Percentiles rank a stretch among this genome's conserved stretches.
Evolutionary conservation across 2,329 filamentous ascomycete species (phyloP).

Genomic region (Blastomyces parvus): DNA sequence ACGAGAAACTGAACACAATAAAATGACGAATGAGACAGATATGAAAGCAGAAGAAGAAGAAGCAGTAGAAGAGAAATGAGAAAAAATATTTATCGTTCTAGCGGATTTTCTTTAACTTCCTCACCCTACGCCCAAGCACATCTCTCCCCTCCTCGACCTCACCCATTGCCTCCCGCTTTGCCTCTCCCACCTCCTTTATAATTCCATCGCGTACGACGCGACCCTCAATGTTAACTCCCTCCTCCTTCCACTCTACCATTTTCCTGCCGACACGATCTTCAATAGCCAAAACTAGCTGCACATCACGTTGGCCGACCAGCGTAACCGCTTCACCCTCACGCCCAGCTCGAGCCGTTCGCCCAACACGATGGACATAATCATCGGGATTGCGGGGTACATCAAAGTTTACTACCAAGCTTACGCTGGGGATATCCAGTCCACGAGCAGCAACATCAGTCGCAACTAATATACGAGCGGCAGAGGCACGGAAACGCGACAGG

Average conservation of each 20-base stretch:
- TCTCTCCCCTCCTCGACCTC: constrained; percentile 89
- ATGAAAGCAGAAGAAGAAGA: not conserved
- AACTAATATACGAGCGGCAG: constrained; percentile 78
- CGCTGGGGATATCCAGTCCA: constrained; percentile 90
- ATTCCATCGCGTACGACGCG: constrained; percentile 68
- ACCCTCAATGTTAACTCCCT: constrained; percentile 88
- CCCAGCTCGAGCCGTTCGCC: constrained; percentile 87
- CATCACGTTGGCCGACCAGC: constrained; percentile 86
- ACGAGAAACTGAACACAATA: not conserved
- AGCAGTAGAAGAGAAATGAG: not conserved
- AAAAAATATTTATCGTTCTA: constrained; percentile 17
- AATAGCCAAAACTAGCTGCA: constrained; percentile 81
- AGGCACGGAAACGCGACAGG: constrained; percentile 80
- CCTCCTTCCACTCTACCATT: constrained; percentile 78
- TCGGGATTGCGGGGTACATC: constrained; percentile 93
- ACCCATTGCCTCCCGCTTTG: constrained; percentile 82
- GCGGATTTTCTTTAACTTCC: constrained; percentile 37
- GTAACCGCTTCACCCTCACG: constrained; percentile 73
- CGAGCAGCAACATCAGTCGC: constrained; percentile 91
- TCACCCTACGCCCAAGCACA: constrained; percentile 70
- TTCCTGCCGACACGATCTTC: constrained; percentile 67
- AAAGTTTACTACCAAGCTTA: constrained; percentile 85
- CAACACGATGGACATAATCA: constrained; percentile 94
- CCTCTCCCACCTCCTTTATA: constrained; percentile 84
- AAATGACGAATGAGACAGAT: not conserved